Base-by-base conservation (phyloP, 306 rosid genomes). In the Lablab purpureus region DNA sequence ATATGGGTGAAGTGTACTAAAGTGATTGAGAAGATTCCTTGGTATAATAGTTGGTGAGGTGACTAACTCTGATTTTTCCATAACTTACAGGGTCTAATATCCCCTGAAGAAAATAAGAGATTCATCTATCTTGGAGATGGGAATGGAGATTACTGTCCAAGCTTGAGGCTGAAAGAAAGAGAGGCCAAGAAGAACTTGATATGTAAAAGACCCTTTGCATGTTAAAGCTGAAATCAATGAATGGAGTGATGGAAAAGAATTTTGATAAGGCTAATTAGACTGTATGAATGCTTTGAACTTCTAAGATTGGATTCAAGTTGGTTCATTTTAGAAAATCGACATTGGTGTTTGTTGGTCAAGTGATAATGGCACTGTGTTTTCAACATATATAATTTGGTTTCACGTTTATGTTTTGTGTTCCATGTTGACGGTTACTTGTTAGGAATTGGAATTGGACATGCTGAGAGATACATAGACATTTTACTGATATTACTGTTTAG, bases 141-240 rank as follows among this genome's bases (percentile, higher is more conserved):
- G 1, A 52, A 5, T 32, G 7, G 92, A 88, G 0, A 2, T 18
- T 87, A 83, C 6, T 90, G 88, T 67, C 88, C 94, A 51, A 86
- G 88, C 79, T 81, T 85, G 84, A 88, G 80, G 74, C 94, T 88
- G 2, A 79, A 74, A 55, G 92, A 85, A 0, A 59, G 87, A 88
- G 81, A 88, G 87, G 94, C 92, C 92, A 74, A 88, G 91, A 81
- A 90, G 91, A 88, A 87, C 17, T 82, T 90, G 23, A 88, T 88
- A 21, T 83, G 88, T 80, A 72, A 87, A 25, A 77, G 84, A 87
- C 51, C 92, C 86, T 71, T 23, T 7, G 17, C 68, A 77, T 17
- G 36, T 88, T 25, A 87, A 84, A 81, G 91, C 91, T 46, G 82
- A 87, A 77, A 85, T 88, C 58, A 83, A 87, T 65, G 91, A 81